A percentile compares a stretch with the other conserved stretches of the same genome.
phyloP scores from a whole-genome alignment of 2,329 filamentous ascomycete species.

The Calonectria montana region DNA sequence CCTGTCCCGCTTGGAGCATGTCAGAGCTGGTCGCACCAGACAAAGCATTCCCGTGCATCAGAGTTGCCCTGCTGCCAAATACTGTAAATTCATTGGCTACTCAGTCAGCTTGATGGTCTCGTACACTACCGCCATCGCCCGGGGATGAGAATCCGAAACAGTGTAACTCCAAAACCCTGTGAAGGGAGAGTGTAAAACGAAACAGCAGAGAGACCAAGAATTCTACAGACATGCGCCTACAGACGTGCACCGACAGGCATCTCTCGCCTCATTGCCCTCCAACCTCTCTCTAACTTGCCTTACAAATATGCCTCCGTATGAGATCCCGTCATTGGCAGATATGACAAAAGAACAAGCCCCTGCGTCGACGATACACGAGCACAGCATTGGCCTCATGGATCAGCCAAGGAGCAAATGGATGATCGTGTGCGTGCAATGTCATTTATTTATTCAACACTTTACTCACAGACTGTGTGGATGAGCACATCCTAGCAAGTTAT shows the following conservation, averaged over 20 bases:
- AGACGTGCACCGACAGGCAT: too few relatives aligned
- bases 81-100: conserved; percentile 20
- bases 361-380: neutral
- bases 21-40: conserved; percentile 30
- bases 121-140: conserved; percentile 13
- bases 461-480: neutral
- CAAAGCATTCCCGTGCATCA: conserved; percentile 40
- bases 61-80: conserved; percentile 20
- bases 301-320: neutral
- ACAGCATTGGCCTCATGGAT: neutral
- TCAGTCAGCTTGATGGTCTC: conserved; percentile 11
- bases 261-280: neutral
- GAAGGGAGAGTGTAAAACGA: conserved; percentile 34
- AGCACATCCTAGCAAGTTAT: neutral
- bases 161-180: conserved; percentile 1
- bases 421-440: neutral
- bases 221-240: conserved; percentile 7
- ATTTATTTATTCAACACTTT: neutral
- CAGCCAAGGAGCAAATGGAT: neutral
- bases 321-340: neutral
- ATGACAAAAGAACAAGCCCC: neutral
- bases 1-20: conserved; percentile 19
- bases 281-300: neutral
- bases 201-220: conserved; percentile 13
- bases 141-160: conserved; percentile 28